phyloP scores from a whole-genome alignment of 768 basidiomycete species.

The Mycena kentingensis region DNA sequence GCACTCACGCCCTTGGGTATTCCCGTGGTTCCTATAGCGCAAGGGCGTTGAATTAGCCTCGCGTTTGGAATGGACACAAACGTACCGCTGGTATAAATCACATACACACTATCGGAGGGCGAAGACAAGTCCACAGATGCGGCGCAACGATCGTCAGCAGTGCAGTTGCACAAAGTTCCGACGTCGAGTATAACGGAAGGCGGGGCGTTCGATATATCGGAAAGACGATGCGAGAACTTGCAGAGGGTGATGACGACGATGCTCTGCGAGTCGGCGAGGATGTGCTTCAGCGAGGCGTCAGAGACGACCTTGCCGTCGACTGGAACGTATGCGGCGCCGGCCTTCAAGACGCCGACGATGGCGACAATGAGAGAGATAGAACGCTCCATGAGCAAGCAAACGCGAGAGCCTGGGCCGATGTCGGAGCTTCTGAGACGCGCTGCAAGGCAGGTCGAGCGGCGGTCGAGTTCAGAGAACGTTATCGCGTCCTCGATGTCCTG shows the following conservation, averaged over 20 bases:
- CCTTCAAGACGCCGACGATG: slow-evolving; percentile 57
- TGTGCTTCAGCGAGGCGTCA: slow-evolving; percentile 53
- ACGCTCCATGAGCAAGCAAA: slow-evolving; percentile 57
- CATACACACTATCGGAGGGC: slow-evolving; percentile 50
- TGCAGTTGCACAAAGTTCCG: slow-evolving; percentile 30
- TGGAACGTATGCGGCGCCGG: slow-evolving; percentile 61
- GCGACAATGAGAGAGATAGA: slow-evolving; percentile 55
- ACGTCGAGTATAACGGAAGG: slow-evolving; percentile 34
- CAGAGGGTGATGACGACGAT: slow-evolving; percentile 44
- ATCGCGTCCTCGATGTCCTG: slow-evolving; percentile 51
- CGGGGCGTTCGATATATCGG: slow-evolving; percentile 18
- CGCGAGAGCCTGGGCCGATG: slow-evolving; percentile 49
- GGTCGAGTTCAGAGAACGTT: slow-evolving; percentile 53
- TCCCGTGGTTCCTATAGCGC: slow-evolving; percentile 49
- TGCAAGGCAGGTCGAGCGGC: slow-evolving; percentile 49
- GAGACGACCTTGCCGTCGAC: slow-evolving; percentile 60
- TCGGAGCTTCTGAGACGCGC: slow-evolving; percentile 43
- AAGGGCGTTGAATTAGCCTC: slow-evolving; percentile 2
- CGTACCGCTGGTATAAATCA: slow-evolving; percentile 64
- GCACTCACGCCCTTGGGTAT: slow-evolving; percentile 50
- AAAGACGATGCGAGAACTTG: slow-evolving; percentile 44
- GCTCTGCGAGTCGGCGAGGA: slow-evolving; percentile 49
- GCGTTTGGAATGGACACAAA: slow-evolving; percentile 10
- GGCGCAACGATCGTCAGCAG: slow-evolving; percentile 29
- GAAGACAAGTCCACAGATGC: slow-evolving; percentile 42